Conservation (phyloP, 345 rosid genomes). For the Sapria himalayana region DNA sequence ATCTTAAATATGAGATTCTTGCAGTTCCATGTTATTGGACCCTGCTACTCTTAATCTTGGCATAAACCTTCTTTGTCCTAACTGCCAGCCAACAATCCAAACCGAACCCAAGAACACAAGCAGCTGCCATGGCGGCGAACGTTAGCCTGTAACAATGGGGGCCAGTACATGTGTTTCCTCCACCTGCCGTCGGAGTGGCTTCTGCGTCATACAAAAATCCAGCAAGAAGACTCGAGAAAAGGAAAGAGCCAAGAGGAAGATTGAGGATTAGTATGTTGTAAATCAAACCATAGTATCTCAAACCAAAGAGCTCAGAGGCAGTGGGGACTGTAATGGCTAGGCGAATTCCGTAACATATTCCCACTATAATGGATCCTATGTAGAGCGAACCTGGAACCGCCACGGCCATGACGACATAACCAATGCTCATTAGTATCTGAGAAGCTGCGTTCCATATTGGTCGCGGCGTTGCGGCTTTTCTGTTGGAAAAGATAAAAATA, state of each 20-base stretch:
- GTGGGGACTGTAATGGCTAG: slow-evolving; percentile 70
- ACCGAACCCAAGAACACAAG: slow-evolving; percentile 46
- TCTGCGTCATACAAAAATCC: slow-evolving; percentile 63
- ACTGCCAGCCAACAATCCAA: slow-evolving; percentile 41
- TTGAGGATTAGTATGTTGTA: slow-evolving; percentile 79
- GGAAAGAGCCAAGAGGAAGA: slow-evolving; percentile 84
- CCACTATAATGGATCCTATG: slow-evolving; percentile 66
- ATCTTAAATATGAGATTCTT: no score
- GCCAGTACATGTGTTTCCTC: slow-evolving; percentile 78
- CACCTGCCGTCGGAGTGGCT: slow-evolving; percentile 53
- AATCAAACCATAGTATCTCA: slow-evolving; percentile 64
- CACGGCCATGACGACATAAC: slow-evolving; percentile 57
- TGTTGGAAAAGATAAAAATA: no score
- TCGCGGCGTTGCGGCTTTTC: slow-evolving; percentile 75
- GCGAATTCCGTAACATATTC: slow-evolving; percentile 83
- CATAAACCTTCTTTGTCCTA: slow-evolving; percentile 40
- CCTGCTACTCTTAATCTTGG: slow-evolving; percentile 29
- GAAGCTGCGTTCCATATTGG: slow-evolving; percentile 92
- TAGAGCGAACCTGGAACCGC: slow-evolving; percentile 66
- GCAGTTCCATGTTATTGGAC: no score
- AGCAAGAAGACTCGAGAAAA: slow-evolving; percentile 79
- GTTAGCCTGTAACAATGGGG: slow-evolving; percentile 71
- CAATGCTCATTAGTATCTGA: slow-evolving; percentile 68
- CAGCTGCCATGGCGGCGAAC: slow-evolving; percentile 47
- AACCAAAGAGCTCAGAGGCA: slow-evolving; percentile 90